Percentiles rank a stretch among this genome's conserved stretches.
Evolutionary conservation across 202 grass and related monocot species (phyloP).

Genomic region (Tripidium arundinaceum): DNA sequence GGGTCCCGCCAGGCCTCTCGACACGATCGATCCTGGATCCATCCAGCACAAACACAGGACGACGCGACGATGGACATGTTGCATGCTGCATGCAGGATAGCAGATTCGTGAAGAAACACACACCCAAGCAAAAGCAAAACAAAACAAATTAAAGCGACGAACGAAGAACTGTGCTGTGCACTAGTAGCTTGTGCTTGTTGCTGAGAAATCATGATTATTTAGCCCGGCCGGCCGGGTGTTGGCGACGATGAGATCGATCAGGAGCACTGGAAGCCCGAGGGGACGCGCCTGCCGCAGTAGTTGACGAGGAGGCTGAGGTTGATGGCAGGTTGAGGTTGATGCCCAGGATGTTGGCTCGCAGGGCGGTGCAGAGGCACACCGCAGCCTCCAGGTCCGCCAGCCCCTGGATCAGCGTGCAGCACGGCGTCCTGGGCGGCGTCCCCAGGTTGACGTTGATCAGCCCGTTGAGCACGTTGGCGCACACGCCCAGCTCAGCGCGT

Average conservation of each 20-base stretch:
- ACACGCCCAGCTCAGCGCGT: conserved; percentile 61
- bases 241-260: neutral
- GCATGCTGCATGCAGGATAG: too few species aligned
- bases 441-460: conserved; percentile 64
- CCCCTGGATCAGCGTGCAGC: conserved; percentile 52
- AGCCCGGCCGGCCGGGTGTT: neutral
- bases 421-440: conserved; percentile 35
- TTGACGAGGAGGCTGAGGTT: conserved; percentile 74
- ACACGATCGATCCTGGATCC: too few species aligned
- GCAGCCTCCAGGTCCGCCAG: conserved; percentile 52
- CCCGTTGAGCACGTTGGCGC: conserved; percentile 68
- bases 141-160: too few species aligned
- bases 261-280: conserved; percentile 59
- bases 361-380: conserved; percentile 54
- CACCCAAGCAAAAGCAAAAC: too few species aligned
- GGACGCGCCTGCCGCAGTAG: conserved; percentile 60
- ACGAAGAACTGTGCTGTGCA: too few species aligned
- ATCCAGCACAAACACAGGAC: too few species aligned
- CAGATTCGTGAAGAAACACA: too few species aligned
- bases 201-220: too few species aligned
- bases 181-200: too few species aligned
- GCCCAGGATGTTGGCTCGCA: conserved; percentile 55
- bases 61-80: too few species aligned
- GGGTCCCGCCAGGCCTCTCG: too few species aligned
- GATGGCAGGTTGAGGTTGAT: conserved; percentile 67